Evolutionary conservation across 176 grass and related monocot species (phyloP), one percentile per base, ranked within the genome.

Genomic region (Bonia amplexicaulis): DNA sequence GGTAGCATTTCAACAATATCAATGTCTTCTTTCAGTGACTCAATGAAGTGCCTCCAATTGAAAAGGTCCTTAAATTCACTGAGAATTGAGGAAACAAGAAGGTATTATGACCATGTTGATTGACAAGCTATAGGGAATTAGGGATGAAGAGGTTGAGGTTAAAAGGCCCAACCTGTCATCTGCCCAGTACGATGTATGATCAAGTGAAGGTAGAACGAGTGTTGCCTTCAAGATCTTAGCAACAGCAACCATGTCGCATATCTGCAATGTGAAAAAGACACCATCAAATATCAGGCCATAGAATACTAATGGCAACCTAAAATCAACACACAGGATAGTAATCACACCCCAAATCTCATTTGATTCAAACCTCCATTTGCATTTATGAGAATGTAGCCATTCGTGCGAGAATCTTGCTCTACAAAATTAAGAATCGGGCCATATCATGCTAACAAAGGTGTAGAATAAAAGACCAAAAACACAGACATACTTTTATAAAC

Each of bases 51-150:
- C 79, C 82, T 89, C 96, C 96, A 98, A 82, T 98, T 92, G 86
- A 98, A 98, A 83, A 98, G 93, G 82, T 98, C 96, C 88, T 96
- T 98, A 88, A 98, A 98, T 86, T 93, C 96, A 84, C 96, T 98
- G 82, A 41, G 16, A 70, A 76, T 78, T 45, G 74, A 85, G 57
- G 69, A 85, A 87, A 55, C 26, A 41, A 64, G 75, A 76, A 82
- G 57, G 12, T 70, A 63, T 63, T 26, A 79, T 85, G 57, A 19
- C 59, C 22, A 1, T 20, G 57, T 57, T 78, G 39, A 80, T 80
- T 57, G 25, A 85, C 19, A 81, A 65, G 15, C 31, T 74, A 88
- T 6, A 80, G 31, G 39, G 23, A 19, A 79, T 22, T 31, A 62
- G 35, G 35, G 45, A 79, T 79, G 76, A 85, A 85, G 48, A 66